Base-by-base conservation (phyloP, 257 asterid genomes). In the Solanum tarapatanum region DNA sequence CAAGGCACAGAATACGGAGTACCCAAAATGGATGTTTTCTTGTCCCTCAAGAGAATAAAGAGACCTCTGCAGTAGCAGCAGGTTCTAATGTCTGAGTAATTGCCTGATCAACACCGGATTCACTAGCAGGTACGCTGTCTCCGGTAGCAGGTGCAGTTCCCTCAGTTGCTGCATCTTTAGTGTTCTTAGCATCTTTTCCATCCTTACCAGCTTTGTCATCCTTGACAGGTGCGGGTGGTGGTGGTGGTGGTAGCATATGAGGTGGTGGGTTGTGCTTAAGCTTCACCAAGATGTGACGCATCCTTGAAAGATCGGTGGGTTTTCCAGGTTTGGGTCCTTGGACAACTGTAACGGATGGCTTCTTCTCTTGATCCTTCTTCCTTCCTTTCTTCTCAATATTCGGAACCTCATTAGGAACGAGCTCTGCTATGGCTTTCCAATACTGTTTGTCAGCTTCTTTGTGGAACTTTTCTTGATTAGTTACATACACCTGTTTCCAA, bases 321-420 rank as follows among this genome's bases (percentile, higher is more conserved):
- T 87, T 96, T 43, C 99, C 99, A 10, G 98, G 99, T 88, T 96
- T 96, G 62, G 99, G 99, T 11, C 98, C 98, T 91, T 96, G 98
- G 82, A 96, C 10, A 83, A 96, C 96, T 5, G 93, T 73, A 87
- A 95, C 84, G 2, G 98, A 33, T 26, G 88, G 68, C 24, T 86
- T 75, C 43, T 86, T 75, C 8, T 60, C 85, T 90, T 94, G 95
- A 90, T 96, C 99, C 93, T 94, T 96, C 94, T 94, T 96, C 92
- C 92, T 92, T 39, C 96, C 98, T 90, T 88, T 92, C 92, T 95
- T 94, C 93, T 94, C 98, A 66, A 96, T 94, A 82, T 43, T 93
- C 28, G 98, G 91, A 80, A 96, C 98, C 93, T 95, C 99, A 8
- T 94, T 91, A 17, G 99, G 99, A 87, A 96, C 72, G 68, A 96